Evolutionary conservation across 345 rosid genomes (phyloP).

Genomic region (Angophora floribunda): DNA sequence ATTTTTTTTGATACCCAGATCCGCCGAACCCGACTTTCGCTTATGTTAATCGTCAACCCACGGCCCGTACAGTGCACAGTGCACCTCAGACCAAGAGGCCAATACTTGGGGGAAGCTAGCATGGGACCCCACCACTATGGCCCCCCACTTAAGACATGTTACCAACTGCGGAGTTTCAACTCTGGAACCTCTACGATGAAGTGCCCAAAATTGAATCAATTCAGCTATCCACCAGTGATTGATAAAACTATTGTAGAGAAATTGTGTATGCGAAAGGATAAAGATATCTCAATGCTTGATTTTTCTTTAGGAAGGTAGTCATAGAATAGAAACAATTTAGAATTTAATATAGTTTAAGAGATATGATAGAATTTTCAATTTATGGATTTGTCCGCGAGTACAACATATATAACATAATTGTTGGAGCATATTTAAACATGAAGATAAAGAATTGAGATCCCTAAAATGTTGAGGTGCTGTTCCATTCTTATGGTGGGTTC

Average conservation of each 20-base stretch:
- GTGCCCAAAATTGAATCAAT: too few species aligned
- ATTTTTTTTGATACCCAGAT: too few species aligned
- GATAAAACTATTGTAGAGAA: neutral
- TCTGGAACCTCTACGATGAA: too few species aligned
- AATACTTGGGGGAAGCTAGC: too few species aligned
- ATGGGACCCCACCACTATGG: too few species aligned
- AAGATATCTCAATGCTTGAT: neutral
- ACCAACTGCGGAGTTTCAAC: too few species aligned
- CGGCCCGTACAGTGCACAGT: too few species aligned
- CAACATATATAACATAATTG: fast-evolving
- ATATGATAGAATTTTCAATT: neutral
- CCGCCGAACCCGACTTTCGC: too few species aligned
- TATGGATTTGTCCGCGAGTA: neutral
- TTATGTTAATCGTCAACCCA: too few species aligned
- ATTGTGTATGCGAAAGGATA: neutral
- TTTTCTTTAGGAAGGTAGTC: neutral
- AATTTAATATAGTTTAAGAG: neutral
- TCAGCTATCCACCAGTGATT: too few species aligned
- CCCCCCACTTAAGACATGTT: too few species aligned
- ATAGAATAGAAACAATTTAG: neutral
- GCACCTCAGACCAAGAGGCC: too few species aligned
- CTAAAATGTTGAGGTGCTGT: neutral
- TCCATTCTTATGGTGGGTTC: neutral
- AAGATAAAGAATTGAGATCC: neutral
- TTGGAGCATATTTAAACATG: neutral